Evolutionary conservation across 1,284 basidiomycete genomes (phyloP), one percentile per base, ranked within the genome.

Genomic region (Serendipita sp.): DNA sequence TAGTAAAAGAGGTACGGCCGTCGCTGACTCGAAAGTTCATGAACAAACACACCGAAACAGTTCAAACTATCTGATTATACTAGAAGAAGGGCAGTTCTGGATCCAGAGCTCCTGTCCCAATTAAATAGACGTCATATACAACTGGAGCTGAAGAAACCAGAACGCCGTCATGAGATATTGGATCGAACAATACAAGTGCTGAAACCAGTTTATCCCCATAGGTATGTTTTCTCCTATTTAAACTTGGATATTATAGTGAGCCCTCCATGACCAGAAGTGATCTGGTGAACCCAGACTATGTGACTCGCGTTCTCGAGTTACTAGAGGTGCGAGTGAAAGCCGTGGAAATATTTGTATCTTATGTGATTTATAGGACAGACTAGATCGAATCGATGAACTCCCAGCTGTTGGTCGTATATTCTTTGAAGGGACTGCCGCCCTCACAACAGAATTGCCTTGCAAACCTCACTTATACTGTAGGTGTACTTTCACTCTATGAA

Each of bases 41-140:
- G 44, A 29, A 2, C 13, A 41, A 41, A 6, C 38, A 41, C 38
- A 41, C 5, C 6, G 38, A 41, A 41, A 13, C 61, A 88, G 84
- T 91, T 92, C 67, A 83, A 89, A 63, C 74, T 92, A 29, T 74
- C 79, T 0, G 78, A 78, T 0, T 69, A 92, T 34, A 91, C 89
- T 0, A 88, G 88, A 61, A 82, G 88, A 42, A 83, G 87, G 64
- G 81, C 85, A 29, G 80, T 83, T 34, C 78, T 93, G 29, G 88
- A 91, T 65, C 79, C 79, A 0, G 70, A 74, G 22, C 91, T 92
- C 68, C 77, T 93, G 6, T 81, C 82, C 65, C 86, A 83, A 68
- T 74, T 93, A 62, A 93, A 92, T 72, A 87, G 88, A 67, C 82
- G 84, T 34, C 87, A 92, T 70, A 72, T 93, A 10, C 78, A 80